Base-by-base conservation (phyloP, 192 early-diverging fungal species). In the Lobulomyces angularis region DNA sequence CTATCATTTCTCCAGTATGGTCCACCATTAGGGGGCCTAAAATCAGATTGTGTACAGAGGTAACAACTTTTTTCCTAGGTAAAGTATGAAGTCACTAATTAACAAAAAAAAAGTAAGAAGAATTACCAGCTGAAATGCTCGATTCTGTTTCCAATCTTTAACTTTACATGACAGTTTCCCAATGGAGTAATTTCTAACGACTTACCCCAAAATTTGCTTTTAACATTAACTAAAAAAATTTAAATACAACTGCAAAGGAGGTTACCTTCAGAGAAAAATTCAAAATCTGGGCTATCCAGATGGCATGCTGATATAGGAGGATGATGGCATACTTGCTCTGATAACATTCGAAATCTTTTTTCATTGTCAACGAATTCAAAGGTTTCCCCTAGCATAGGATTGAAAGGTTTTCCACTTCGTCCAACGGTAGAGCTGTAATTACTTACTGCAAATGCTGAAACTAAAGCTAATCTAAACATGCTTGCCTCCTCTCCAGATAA, bases 221-320 rank as follows among this genome's bases (percentile, higher is more conserved):
- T 82, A 26, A 88, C 81, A 51, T 88, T 81, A 12, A 83, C 82
- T n/a, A n/a, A n/a, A n/a, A n/a, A n/a, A n/a, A n/a, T n/a, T n/a
- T n/a, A n/a, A n/a, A n/a, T n/a, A n/a, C n/a, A n/a, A n/a, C n/a
- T n/a, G n/a, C n/a, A n/a, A n/a, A n/a, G n/a, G n/a, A n/a, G n/a
- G n/a, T n/a, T n/a, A n/a, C n/a, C n/a, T 56, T 90, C 88, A 8
- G 85, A 83, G 51, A 79, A 86, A 44, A 84, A 87, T 21, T 73
- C 55, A 49, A 83, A 90, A 56, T 81, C 75, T 5, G 75, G 65
- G 3, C 80, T 81, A 33, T 90, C 88, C 38, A 81, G 80, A 64
- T 81, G 80, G 59, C 84, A 90, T 5, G 88, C 88, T 23, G 76
- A 80, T 34, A 90, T 79, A 5, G 88, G 88, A 72, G 88, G 88